A percentile compares a stretch with the other conserved stretches of the same genome.
Evolutionary conservation across 179 eudicot species (phyloP).

Genomic region (Amaranthus tricolor): DNA sequence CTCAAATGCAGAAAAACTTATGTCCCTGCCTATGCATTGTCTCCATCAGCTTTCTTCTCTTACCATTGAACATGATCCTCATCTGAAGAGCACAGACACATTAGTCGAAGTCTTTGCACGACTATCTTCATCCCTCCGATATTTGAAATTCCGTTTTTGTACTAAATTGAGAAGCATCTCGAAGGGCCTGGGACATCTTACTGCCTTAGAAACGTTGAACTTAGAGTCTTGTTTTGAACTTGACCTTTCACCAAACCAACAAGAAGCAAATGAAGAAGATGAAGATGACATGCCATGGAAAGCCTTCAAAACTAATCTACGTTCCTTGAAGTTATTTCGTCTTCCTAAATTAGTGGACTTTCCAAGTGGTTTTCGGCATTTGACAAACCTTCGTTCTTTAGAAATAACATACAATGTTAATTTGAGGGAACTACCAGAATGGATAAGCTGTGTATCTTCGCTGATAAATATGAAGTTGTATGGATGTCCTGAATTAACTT

Average conservation of each 20-base stretch:
- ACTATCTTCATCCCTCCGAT: slow-evolving; percentile 18
- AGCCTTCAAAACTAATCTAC: no score
- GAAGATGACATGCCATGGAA: no score
- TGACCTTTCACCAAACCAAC: background rate
- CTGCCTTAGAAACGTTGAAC: no score
- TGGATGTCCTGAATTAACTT: background rate
- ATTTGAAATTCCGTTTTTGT: background rate
- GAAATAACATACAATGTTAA: no score
- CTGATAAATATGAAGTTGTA: background rate
- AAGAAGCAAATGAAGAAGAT: slow-evolving; percentile 19
- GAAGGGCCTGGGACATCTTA: no score
- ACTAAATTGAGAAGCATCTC: no score
- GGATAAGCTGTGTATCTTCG: no score
- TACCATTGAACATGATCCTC: background rate
- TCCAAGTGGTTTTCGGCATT: background rate
- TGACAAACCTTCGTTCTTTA: background rate
- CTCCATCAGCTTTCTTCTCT: slow-evolving; percentile 18
- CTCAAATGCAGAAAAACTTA: slow-evolving; percentile 8
- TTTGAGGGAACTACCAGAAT: no score
- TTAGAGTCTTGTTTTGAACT: no score
- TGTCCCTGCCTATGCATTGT: slow-evolving; percentile 19
- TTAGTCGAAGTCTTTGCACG: slow-evolving; percentile 19
- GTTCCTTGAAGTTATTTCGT: no score
- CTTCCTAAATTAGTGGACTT: background rate
- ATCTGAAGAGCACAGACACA: background rate